Evolutionary conservation across 2,329 filamentous ascomycete species (phyloP).

Genomic region (Graphium sp.): DNA sequence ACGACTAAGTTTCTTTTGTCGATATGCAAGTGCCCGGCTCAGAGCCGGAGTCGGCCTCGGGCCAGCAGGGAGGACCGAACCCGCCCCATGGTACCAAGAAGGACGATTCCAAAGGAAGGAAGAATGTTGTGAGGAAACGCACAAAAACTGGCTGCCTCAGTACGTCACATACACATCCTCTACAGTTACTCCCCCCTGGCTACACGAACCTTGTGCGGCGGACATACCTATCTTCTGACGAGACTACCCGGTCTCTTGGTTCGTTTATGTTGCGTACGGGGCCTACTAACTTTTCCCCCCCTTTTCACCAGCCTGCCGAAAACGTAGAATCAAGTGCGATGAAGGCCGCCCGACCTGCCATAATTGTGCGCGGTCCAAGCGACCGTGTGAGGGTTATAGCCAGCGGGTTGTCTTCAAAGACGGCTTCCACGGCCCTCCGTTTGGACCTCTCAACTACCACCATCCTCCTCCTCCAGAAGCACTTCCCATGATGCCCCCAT

Average conservation of each 20-base stretch:
- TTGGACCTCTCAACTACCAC: background rate
- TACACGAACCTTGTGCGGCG: background rate
- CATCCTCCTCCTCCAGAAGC: background rate
- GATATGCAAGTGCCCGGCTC: background rate
- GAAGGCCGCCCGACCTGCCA: conserved; percentile 70
- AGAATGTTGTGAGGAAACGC: conserved; percentile 40
- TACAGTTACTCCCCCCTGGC: background rate
- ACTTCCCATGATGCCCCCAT: no score
- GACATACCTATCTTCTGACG: background rate
- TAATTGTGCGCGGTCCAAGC: conserved; percentile 77
- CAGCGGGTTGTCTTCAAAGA: conserved; percentile 70
- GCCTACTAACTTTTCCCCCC: conserved; percentile 3
- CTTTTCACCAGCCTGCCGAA: conserved; percentile 63
- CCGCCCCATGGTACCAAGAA: conserved; percentile 14
- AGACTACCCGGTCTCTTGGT: background rate
- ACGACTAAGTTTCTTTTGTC: conserved; percentile 1
- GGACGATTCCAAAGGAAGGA: conserved; percentile 26
- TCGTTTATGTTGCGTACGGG: background rate
- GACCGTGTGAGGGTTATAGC: conserved; percentile 70
- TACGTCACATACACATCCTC: conserved; percentile 24
- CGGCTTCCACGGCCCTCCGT: conserved; percentile 19
- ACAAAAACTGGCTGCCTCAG: conserved; percentile 90
- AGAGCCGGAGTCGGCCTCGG: background rate
- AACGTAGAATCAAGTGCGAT: conserved; percentile 91
- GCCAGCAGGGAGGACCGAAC: background rate